Base-by-base conservation (phyloP, 1,284 basidiomycete genomes). In the Schizophyllum amplum region DNA sequence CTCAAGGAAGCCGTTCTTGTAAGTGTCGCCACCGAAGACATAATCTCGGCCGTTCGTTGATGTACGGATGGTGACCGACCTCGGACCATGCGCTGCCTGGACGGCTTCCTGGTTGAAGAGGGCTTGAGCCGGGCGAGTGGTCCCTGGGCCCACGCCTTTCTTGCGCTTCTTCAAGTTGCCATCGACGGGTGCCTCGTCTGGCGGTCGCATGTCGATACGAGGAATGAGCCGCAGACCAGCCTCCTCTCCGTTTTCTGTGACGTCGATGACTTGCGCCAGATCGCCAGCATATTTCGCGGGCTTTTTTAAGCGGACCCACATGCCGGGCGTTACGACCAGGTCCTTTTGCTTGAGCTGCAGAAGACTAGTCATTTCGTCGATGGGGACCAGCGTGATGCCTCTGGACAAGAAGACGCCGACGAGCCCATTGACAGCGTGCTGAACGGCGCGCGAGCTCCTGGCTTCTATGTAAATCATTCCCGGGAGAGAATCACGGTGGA, bases 391-490 rank as follows among this genome's bases (percentile, higher is more conserved):
- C 47, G 84, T 81, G 60, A 94, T 82, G 20, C 89, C 89, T 55
- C 88, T 86, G 62, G 82, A 84, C 42, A 84, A 79, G 72, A 94
- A 99, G 55, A 96, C 86, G 56, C 95, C 96, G 55, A 98, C 92
- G 49, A 99, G 86, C 27, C 95, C 96, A 57, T 85, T 81, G 68
- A 92, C 84, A 1, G 95, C 94, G 53, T 89, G 82, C 62, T 81
- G 83, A 59, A 98, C 96, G 65, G 94, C 86, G 58, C 92, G 87
- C 24, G 92, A 83, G 61, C 88, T 88, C 52, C 91, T 83, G 5
- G 96, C 94, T 72, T 99, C 96, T 57, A 99, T 86, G 69, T 98
- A 99, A 63, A 99, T 88, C 81, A 94, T 92, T 0, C 95, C 96
- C 0, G 91, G 87, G 1, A 99, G 78, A 1, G 95, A 96, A 69